A percentile compares a stretch with the other conserved stretches of the same genome.
phyloP scores from a whole-genome alignment of 1,284 basidiomycete species.

The Inonotus hispidus region DNA sequence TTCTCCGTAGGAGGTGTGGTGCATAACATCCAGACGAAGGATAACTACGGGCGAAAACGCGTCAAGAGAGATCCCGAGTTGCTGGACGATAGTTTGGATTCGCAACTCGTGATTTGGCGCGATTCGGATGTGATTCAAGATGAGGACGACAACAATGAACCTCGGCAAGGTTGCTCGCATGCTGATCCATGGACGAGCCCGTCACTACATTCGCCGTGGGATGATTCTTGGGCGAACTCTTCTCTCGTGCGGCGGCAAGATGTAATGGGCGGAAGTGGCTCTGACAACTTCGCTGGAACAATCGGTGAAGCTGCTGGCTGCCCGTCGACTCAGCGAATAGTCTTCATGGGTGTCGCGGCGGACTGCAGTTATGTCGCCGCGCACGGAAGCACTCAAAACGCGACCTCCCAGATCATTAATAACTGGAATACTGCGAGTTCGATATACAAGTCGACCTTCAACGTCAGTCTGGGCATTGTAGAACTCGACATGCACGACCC shows the following conservation, averaged over 20 bases:
- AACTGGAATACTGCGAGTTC: slow-evolving; percentile 76
- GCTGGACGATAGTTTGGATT: slow-evolving; percentile 33
- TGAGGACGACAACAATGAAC: slow-evolving; percentile 46
- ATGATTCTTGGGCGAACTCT: slow-evolving; percentile 24
- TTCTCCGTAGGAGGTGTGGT: slow-evolving; percentile 64
- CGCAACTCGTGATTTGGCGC: slow-evolving; percentile 64
- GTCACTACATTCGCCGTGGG: slow-evolving; percentile 37
- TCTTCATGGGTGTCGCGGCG: slow-evolving; percentile 84
- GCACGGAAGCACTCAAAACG: slow-evolving; percentile 59
- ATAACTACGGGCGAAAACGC: slow-evolving; percentile 63
- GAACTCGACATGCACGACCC: slow-evolving; percentile 67
- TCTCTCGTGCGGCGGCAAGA: slow-evolving; percentile 46
- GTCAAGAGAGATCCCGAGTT: slow-evolving; percentile 50
- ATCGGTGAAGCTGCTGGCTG: slow-evolving; percentile 74
- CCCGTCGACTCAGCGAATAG: slow-evolving; percentile 66
- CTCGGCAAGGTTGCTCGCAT: slow-evolving; percentile 52
- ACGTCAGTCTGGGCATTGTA: slow-evolving; percentile 80
- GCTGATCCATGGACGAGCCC: slow-evolving; percentile 60
- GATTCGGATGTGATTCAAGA: slow-evolving; percentile 58
- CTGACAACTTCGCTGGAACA: slow-evolving; percentile 57
- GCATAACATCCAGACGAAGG: slow-evolving; percentile 71
- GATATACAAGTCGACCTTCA: slow-evolving; percentile 80
- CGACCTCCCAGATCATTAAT: slow-evolving; percentile 70
- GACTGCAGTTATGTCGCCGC: slow-evolving; percentile 76
- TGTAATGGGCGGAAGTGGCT: slow-evolving; percentile 42